Percentiles rank a stretch among this genome's conserved stretches.
phyloP scores from a whole-genome alignment of 495 filamentous ascomycete genomes.

The Trichoderma erinaceum region DNA sequence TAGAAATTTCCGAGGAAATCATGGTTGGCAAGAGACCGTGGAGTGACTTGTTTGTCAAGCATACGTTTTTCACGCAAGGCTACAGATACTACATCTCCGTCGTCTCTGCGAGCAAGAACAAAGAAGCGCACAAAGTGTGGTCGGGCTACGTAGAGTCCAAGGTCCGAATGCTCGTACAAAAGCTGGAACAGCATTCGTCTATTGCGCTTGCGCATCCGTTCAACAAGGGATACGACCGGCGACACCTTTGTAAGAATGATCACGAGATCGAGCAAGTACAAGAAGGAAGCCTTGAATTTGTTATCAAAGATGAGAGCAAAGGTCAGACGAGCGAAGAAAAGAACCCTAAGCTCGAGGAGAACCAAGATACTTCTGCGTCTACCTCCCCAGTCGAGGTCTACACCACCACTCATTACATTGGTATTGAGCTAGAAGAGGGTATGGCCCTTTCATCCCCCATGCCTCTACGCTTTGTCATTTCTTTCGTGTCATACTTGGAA shows the following conservation, averaged over 20 bases:
- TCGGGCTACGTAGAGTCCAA: slow-evolving; percentile 91
- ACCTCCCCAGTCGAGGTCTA: slow-evolving; percentile 50
- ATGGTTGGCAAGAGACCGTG: slow-evolving; percentile 63
- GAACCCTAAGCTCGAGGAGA: slow-evolving; percentile 29
- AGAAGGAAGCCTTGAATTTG: slow-evolving; percentile 62
- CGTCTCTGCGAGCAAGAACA: slow-evolving; percentile 75
- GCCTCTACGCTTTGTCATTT: background rate
- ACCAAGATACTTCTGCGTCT: slow-evolving; percentile 23
- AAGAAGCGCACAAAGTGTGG: slow-evolving; percentile 80
- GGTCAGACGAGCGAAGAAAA: slow-evolving; percentile 12
- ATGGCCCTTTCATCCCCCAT: slow-evolving; percentile 29
- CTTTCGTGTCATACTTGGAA: slow-evolving; percentile 15
- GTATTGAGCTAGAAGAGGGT: slow-evolving; percentile 66
- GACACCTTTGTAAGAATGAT: slow-evolving; percentile 66
- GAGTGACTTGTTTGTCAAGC: slow-evolving; percentile 81
- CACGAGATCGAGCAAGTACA: slow-evolving; percentile 63
- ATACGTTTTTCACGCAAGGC: slow-evolving; percentile 84
- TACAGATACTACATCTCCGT: slow-evolving; percentile 94
- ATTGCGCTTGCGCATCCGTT: slow-evolving; percentile 85
- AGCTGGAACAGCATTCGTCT: slow-evolving; percentile 65
- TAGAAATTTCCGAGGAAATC: slow-evolving; percentile 74
- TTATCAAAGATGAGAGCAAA: slow-evolving; percentile 55
- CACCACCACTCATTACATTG: slow-evolving; percentile 85
- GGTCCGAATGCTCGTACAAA: slow-evolving; percentile 72
- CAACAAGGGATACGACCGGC: slow-evolving; percentile 83